These are phyloP conservation scores for Monosporascus sp. DNA, from an alignment of 2,329 filamentous ascomycete genomes.

Conservation along the genomic window DNA sequence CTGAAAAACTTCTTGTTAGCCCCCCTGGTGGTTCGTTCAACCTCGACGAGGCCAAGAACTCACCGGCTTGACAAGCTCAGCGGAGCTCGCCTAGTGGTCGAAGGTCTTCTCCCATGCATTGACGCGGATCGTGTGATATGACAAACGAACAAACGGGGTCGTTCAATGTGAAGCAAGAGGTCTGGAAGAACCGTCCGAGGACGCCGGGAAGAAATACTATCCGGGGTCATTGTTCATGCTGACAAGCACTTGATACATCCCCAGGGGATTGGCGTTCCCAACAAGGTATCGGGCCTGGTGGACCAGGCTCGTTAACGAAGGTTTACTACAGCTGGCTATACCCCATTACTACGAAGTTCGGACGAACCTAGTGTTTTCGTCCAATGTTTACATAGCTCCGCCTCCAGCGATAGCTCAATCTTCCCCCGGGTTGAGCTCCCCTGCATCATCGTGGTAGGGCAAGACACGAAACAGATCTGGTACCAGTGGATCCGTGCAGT, in stretches of 20 bases:
- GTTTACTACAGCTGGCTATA: too few relatives aligned
- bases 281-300: not conserved
- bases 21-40: not conserved
- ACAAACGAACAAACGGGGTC: not conserved
- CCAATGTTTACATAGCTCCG: not conserved
- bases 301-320: too few relatives aligned
- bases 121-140: not conserved
- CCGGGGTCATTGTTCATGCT: too few relatives aligned
- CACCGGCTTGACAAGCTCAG: constrained; percentile 14
- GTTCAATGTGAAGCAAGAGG: not conserved
- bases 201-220: too few relatives aligned
- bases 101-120: not conserved
- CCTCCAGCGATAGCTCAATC: not conserved
- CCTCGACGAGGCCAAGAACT: constrained; percentile 5
- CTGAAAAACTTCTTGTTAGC: constrained; percentile 6
- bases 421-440: not conserved
- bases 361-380: not conserved
- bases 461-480: too few relatives aligned
- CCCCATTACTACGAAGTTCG: too few relatives aligned
- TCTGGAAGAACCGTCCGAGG: not conserved
- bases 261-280: not conserved
- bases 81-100: constrained; percentile 1
- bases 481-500: too few relatives aligned
- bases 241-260: not conserved
- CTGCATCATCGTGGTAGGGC: too few relatives aligned